Conservation (phyloP, 805 yeast genomes). For the Crinitomyces ghanaensis region DNA sequence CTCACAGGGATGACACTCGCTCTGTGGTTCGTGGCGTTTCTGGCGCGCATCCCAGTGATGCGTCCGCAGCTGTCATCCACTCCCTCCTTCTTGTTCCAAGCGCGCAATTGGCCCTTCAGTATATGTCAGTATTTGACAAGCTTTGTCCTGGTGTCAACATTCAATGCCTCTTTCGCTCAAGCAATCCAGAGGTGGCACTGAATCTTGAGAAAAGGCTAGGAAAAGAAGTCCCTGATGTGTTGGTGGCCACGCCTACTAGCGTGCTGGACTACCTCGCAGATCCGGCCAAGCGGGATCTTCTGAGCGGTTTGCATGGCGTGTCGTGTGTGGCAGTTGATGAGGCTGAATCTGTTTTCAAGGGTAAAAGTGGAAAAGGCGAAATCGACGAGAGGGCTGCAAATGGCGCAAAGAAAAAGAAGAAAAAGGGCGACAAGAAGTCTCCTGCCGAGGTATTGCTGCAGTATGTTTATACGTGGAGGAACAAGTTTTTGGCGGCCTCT, state of each 20-base stretch:
- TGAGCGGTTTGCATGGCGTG: constrained; percentile 11
- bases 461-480: constrained; percentile 10
- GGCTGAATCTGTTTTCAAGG: constrained; percentile 15
- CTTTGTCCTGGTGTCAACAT: constrained; percentile 5
- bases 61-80: no score
- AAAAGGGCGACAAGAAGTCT: constrained; percentile 8
- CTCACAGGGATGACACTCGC: no score
- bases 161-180: not conserved
- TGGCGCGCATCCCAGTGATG: no score
- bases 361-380: not conserved
- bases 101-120: constrained; percentile 25
- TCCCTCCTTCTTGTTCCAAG: constrained; percentile 24
- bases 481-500: not conserved
- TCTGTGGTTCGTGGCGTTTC: no score
- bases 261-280: constrained; percentile 36
- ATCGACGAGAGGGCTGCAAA: not conserved
- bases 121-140: constrained; percentile 11
- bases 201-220: not conserved
- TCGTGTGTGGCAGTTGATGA: constrained; percentile 22
- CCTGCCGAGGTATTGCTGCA: constrained; percentile 18
- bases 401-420: not conserved
- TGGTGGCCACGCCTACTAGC: constrained; percentile 46
- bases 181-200: constrained; percentile 9
- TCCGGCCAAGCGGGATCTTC: constrained; percentile 12
- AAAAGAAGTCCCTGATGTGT: constrained; percentile 28